Conservation (phyloP, 345 rosid species). For the Hypericum androsaemum region DNA sequence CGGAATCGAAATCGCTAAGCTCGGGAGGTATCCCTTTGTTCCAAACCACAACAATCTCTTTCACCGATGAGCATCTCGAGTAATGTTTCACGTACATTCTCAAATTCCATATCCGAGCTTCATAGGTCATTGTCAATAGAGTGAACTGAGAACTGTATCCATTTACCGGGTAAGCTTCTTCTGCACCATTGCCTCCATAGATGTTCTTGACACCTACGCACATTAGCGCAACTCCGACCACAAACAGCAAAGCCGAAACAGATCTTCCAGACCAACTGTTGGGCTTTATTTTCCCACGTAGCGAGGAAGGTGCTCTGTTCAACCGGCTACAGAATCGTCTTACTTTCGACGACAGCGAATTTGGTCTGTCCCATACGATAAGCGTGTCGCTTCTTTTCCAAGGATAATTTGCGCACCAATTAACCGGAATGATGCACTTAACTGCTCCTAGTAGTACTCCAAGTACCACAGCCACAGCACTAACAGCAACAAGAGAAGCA, state of each 20-base stretch:
- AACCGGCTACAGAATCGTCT: conserved; percentile 61
- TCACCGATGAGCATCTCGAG: conserved; percentile 84
- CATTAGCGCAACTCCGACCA: conserved; percentile 37
- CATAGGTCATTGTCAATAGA: conserved; percentile 82
- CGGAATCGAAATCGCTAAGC: conserved; percentile 54
- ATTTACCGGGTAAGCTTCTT: conserved; percentile 50
- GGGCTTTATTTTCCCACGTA: conserved; percentile 53
- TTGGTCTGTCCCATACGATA: conserved; percentile 41
- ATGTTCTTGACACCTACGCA: conserved; percentile 51
- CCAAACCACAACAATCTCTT: conserved; percentile 93
- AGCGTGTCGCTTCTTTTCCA: conserved; percentile 52
- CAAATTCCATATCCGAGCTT: conserved; percentile 96
- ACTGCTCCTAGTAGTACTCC: conserved; percentile 73
- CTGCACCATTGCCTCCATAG: conserved; percentile 78
- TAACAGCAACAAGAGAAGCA: conserved; percentile 51
- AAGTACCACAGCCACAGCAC: conserved; percentile 33
- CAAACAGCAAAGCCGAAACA: conserved; percentile 34
- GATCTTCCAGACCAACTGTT: conserved; percentile 44
- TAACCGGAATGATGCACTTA: conserved; percentile 74
- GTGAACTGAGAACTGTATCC: conserved; percentile 86
- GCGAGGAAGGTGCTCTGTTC: conserved; percentile 47
- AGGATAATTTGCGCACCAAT: conserved; percentile 57
- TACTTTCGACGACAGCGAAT: conserved; percentile 42
- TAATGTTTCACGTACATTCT: conserved; percentile 86
- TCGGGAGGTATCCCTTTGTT: conserved; percentile 81